Evolutionary conservation across 1,284 basidiomycete genomes (phyloP).

Genomic region (Leccinum griseonigrum): DNA sequence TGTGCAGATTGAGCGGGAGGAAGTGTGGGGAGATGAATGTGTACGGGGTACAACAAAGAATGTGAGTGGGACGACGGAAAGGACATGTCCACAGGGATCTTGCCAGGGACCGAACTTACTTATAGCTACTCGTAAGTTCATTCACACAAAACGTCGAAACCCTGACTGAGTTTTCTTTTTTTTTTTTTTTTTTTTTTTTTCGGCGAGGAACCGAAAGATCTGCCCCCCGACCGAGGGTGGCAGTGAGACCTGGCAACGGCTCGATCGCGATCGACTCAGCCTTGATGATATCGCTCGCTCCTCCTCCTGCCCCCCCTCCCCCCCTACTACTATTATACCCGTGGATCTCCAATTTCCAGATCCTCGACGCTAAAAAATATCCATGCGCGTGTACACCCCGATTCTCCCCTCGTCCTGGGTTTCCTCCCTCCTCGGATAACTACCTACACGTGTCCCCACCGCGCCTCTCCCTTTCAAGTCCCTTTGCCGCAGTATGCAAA

Average conservation of each 20-base stretch:
- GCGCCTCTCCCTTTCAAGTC: background rate
- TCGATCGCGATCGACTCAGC: background rate
- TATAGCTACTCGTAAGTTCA: conserved; percentile 15
- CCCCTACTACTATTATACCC: background rate
- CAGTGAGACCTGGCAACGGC: conserved; percentile 10
- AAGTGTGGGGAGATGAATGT: conserved; percentile 5
- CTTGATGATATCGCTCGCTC: background rate
- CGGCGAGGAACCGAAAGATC: background rate
- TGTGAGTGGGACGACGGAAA: conserved; percentile 31
- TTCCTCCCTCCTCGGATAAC: background rate
- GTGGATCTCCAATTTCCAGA: background rate
- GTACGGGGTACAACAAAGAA: conserved; percentile 21
- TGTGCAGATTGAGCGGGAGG: conserved; percentile 3
- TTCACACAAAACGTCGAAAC: conserved; percentile 5
- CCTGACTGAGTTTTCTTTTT: conserved; percentile 6
- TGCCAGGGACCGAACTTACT: conserved; percentile 28
- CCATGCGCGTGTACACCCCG: background rate
- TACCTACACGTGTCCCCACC: background rate
- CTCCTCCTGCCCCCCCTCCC: background rate
- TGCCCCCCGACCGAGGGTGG: conserved; percentile 2
- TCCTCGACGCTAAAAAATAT: background rate
- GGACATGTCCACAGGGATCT: conserved; percentile 21
- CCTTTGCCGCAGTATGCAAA: background rate
- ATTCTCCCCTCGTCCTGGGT: background rate
- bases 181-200: background rate